These are phyloP conservation scores for Breviolum minutum DNA, from an alignment of 73 alveolate species.

Conservation along the genomic window DNA sequence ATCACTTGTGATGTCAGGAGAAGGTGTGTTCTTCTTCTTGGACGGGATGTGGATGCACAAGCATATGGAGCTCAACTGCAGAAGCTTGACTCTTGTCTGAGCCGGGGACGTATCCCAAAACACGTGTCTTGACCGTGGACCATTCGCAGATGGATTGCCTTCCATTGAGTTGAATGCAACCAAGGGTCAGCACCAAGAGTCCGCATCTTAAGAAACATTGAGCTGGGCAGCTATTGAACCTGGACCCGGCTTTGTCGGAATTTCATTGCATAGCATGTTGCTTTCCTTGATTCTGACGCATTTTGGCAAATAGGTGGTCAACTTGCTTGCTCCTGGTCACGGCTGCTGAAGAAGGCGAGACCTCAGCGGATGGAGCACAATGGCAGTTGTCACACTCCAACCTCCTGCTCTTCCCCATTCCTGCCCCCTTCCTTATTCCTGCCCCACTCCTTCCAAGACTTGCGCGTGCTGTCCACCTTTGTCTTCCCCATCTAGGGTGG, in stretches of 20 bases:
- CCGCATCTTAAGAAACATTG: background rate
- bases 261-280: too few species aligned
- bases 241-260: too few species aligned
- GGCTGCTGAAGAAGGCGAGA: conserved; percentile 7
- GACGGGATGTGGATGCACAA: background rate
- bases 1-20: background rate
- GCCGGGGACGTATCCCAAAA: background rate
- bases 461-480: too few species aligned
- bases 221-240: background rate
- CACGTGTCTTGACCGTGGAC: too few species aligned
- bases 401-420: too few species aligned
- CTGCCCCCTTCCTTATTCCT: too few species aligned
- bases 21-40: background rate
- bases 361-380: too few species aligned
- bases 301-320: background rate
- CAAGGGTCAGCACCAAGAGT: conserved; percentile 9
- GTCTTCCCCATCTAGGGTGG: too few species aligned
- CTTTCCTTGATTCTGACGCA: too few species aligned
- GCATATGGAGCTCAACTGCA: background rate
- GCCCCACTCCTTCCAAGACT: too few species aligned
- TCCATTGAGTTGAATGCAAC: background rate
- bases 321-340: background rate
- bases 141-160: too few species aligned
- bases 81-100: background rate
- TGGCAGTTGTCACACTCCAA: too few species aligned